These are phyloP conservation scores for Boletus semigastroideus DNA, from an alignment of 1,284 basidiomycete species.

Conservation along the genomic window DNA sequence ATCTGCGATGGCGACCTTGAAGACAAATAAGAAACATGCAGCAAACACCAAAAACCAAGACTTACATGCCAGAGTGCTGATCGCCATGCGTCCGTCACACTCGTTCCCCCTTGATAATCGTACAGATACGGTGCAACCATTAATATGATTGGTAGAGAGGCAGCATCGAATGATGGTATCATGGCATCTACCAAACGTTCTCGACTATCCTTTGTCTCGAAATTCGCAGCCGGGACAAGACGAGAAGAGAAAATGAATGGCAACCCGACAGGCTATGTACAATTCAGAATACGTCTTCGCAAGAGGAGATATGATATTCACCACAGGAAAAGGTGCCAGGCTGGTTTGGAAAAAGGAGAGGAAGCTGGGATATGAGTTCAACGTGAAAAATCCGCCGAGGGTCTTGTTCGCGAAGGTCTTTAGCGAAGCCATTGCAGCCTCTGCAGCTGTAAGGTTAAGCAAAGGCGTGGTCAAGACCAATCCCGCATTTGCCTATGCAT, in stretches of 20 bases:
- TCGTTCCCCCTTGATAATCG: not conserved
- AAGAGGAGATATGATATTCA: not conserved
- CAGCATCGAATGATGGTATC: not conserved
- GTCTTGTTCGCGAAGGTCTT: not conserved
- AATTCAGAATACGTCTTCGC: not conserved
- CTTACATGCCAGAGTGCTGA: not conserved
- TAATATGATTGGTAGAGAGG: not conserved
- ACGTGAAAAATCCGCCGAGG: not conserved
- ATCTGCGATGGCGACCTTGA: not conserved
- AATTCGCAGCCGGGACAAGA: not conserved
- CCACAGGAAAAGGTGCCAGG: not conserved
- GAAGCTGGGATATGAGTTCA: not conserved
- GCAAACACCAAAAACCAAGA: not conserved
- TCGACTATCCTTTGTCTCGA: not conserved
- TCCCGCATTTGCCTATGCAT: not conserved
- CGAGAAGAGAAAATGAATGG: not conserved
- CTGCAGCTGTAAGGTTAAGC: not conserved
- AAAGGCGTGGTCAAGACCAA: not conserved
- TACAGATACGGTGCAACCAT: not conserved
- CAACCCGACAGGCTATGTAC: not conserved
- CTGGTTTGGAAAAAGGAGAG: not conserved
- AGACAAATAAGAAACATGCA: not conserved
- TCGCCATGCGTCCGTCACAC: not conserved
- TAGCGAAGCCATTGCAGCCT: not conserved
- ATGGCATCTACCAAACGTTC: not conserved